Conservation (phyloP, 2,329 filamentous ascomycete genomes). For the Tolypocladium capitatum region DNA sequence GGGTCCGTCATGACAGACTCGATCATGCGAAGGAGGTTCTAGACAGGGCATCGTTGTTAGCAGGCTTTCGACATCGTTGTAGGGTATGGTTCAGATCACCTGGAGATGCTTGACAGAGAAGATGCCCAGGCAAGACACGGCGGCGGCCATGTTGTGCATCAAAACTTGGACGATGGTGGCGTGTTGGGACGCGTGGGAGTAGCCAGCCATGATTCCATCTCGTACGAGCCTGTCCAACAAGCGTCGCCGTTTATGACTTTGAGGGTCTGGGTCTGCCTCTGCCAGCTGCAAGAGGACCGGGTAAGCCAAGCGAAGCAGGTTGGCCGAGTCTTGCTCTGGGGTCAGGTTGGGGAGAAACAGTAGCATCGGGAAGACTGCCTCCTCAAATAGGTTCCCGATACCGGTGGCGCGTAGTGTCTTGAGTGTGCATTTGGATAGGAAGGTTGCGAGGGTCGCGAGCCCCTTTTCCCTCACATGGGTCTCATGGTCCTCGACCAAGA, state of each 20-base stretch:
- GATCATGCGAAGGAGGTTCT: constrained; percentile 56
- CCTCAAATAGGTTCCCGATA: constrained; percentile 53
- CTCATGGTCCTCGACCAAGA: constrained; percentile 52
- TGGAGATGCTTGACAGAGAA: constrained; percentile 55
- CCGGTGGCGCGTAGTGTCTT: constrained; percentile 47
- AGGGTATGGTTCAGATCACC: constrained; percentile 20
- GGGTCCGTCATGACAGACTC: constrained; percentile 54
- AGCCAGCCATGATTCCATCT: constrained; percentile 40
- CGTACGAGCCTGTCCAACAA: constrained; percentile 42
- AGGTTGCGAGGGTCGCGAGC: constrained; percentile 36
- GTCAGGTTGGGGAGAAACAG: constrained; percentile 66
- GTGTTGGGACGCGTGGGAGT: constrained; percentile 46
- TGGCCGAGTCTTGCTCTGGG: constrained; percentile 54
- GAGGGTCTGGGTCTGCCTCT: constrained; percentile 11
- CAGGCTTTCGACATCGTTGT: neutral
- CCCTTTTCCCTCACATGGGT: constrained; percentile 39
- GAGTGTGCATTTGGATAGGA: constrained; percentile 42
- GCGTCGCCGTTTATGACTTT: constrained; percentile 13
- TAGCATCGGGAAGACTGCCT: constrained; percentile 59
- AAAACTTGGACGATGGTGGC: constrained; percentile 43
- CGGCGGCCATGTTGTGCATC: constrained; percentile 30
- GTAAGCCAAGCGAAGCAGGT: constrained; percentile 53
- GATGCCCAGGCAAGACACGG: constrained; percentile 47
- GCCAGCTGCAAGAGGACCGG: constrained; percentile 49
- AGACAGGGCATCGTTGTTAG: constrained; percentile 4